Percentiles rank a stretch among this genome's conserved stretches.
These are phyloP conservation scores for Chaetomium globosum DNA, from an alignment of 2,329 filamentous ascomycete genomes.

Conservation along the genomic window DNA sequence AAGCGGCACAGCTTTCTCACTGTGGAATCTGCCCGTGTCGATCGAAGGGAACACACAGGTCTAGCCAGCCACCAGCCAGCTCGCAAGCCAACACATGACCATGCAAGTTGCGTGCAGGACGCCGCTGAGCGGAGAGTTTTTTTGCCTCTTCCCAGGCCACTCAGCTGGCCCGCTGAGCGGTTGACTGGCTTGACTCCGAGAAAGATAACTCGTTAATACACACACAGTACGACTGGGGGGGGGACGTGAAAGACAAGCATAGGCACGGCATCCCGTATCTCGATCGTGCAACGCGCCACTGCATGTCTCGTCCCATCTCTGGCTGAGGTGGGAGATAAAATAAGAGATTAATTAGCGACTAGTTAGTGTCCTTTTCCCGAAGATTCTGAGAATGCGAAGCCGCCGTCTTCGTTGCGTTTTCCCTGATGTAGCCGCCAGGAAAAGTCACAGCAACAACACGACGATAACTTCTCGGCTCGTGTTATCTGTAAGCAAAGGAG, in stretches of 20 bases:
- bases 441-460: background rate
- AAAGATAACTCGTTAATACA: background rate
- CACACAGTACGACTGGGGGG: background rate
- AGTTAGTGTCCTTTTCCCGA: background rate
- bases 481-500: conserved; percentile 10
- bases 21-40: background rate
- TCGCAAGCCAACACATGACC: background rate
- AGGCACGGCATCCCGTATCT: background rate
- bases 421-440: background rate
- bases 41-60: background rate
- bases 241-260: background rate
- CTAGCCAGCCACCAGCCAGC: no score
- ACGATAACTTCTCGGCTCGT: background rate
- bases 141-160: background rate
- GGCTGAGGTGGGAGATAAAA: background rate
- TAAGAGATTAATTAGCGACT: background rate
- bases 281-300: conserved; percentile 1
- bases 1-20: background rate
- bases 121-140: background rate
- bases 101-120: background rate
- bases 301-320: background rate
- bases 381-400: background rate
- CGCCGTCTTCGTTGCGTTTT: background rate
- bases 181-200: background rate
- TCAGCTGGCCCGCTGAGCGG: background rate